A percentile compares a stretch with the other conserved stretches of the same genome.
These are phyloP conservation scores for Chimonanthus praecox DNA, from an alignment of 164 flowering plant species.

Conservation along the genomic window DNA sequence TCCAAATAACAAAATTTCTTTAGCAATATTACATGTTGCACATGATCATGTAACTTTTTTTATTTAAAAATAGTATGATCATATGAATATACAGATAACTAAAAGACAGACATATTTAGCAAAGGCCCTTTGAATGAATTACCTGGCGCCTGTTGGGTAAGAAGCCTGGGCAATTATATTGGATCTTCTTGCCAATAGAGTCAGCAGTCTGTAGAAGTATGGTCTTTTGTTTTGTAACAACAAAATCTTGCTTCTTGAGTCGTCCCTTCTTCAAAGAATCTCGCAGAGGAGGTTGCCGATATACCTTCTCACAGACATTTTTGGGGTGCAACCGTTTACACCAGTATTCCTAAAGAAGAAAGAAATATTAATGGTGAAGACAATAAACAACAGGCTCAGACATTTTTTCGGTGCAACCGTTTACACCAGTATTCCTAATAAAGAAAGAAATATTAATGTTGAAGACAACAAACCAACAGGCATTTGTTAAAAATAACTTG, in stretches of 20 bases:
- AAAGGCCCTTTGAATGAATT: constrained; percentile 8
- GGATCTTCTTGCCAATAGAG: constrained; percentile 78
- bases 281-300: constrained; percentile 80
- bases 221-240: constrained; percentile 64
- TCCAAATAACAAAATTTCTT: too few relatives aligned
- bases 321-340: constrained; percentile 94
- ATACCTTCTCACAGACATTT: constrained; percentile 90
- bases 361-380: neutral
- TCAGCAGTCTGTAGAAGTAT: constrained; percentile 78
- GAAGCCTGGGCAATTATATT: constrained; percentile 86
- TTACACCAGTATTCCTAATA: constrained; percentile 98
- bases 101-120: neutral
- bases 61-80: too few relatives aligned
- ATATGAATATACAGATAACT: neutral
- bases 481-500: neutral
- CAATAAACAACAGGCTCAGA: constrained; percentile 23
- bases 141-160: constrained; percentile 94
- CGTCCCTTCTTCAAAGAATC: constrained; percentile 67
- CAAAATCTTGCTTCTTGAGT: constrained; percentile 65
- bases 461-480: neutral
- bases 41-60: too few relatives aligned
- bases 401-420: constrained; percentile 86
- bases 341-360: constrained; percentile 82
- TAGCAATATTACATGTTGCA: too few relatives aligned
- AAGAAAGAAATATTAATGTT: neutral